Base-by-base conservation (phyloP, 352 stramenopile species). In the Phytophthora tubulina region DNA sequence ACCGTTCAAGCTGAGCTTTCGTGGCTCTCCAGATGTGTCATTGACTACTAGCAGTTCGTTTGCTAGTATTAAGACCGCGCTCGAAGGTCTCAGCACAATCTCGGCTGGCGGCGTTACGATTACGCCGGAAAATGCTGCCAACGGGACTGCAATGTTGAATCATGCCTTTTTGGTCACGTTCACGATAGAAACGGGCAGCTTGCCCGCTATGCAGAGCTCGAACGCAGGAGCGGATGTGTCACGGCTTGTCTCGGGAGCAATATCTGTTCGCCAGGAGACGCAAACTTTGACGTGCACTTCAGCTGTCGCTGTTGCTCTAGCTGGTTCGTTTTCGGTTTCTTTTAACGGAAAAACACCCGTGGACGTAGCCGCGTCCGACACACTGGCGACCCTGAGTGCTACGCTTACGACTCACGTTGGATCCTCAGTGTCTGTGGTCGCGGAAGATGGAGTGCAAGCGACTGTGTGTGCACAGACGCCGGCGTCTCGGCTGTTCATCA, bases 41-140 rank as follows among this genome's bases (percentile, higher is more conserved):
- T 52, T 96, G 6, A 70, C 72, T 14, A 73, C 61, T 0, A 66
- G 64, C 2, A 87, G 84, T 32, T 41, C 78, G 15, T 93, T 85
- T 54, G 32, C 68, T 11, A 67, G 42, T 1, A 79, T 96, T 13
- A 84, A 81, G 50, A 55, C 70, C 3, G 82, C 79, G 14, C 84
- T 99, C 3, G 85, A 97, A 72, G 61, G 67, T 30, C 77, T 99
- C 0, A 83, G 86, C 32, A 98, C 93, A 11, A 89, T 99, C 49
- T 76, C 88, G 4, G 66, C 79, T 59, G 80, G 80, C 6, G 93
- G 92, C 15, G 85, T 99, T 33, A 73, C 50, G 2, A 90, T 98
- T 3, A 79, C 81, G 1, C 61, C 89, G 0, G 85, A 90, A 6
- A 62, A 72, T 10, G 48, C 73, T 1, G 80, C 14, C 0, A 82